Evolutionary conservation across 176 grass and related monocot genomes (phyloP).

Genomic region (Typha latifolia): DNA sequence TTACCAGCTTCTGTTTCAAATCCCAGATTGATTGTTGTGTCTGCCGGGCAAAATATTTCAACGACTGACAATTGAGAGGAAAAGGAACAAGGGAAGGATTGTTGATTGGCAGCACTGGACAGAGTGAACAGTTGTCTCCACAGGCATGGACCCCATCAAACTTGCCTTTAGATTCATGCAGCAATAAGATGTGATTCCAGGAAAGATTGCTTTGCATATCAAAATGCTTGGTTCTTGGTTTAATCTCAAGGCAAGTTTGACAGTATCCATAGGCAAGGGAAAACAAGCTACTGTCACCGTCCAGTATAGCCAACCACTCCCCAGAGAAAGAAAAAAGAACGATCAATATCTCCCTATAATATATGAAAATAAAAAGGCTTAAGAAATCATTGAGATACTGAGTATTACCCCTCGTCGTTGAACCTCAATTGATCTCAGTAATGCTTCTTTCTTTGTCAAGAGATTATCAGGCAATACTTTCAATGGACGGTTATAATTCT

Average conservation of each 20-base stretch:
- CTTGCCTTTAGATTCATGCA: background rate
- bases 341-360: background rate
- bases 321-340: background rate
- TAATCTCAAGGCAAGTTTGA: background rate
- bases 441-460: slow-evolving; percentile 67
- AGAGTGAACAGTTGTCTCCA: background rate
- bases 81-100: slow-evolving; percentile 3
- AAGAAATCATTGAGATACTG: background rate
- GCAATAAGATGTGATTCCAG: background rate
- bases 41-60: slow-evolving; percentile 55
- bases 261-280: background rate
- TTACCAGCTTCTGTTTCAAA: slow-evolving; percentile 57
- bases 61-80: slow-evolving; percentile 41
- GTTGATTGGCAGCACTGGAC: background rate
- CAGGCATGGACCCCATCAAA: background rate
- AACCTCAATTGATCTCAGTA: slow-evolving; percentile 69
- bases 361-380: background rate
- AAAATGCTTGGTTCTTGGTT: background rate
- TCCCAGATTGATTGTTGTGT: slow-evolving; percentile 48
- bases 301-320: background rate
- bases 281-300: background rate
- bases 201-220: background rate
- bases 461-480: slow-evolving; percentile 49
- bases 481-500: slow-evolving; percentile 56
- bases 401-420: slow-evolving; percentile 71